A percentile compares a stretch with the other conserved stretches of the same genome.
phyloP scores from a whole-genome alignment of 306 rosid genomes.

The Castanea crenata region DNA sequence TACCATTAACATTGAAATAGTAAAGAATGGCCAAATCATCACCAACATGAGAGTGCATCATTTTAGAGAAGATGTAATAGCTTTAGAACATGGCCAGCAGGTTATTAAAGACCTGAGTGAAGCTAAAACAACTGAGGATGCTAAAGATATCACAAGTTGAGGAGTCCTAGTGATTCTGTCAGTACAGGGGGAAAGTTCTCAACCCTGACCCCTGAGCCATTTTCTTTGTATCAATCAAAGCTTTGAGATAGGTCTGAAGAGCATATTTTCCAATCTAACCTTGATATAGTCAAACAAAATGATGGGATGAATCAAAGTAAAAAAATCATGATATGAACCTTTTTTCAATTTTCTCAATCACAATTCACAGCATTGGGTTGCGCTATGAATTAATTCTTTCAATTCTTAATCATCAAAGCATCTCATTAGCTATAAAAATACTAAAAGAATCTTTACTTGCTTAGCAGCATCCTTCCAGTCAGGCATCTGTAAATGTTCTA shows the following conservation, averaged over 20 bases:
- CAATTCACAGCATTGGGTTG: not conserved
- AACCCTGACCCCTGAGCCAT: not conserved
- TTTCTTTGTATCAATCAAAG: not conserved
- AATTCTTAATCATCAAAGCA: constrained; percentile 5
- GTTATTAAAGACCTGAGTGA: not conserved
- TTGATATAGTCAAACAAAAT: not conserved
- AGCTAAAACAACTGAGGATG: not conserved
- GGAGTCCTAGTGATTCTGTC: not conserved
- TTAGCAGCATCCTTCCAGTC: not conserved
- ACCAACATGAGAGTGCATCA: not conserved
- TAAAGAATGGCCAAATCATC: not conserved
- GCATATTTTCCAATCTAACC: not conserved
- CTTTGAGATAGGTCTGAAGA: not conserved
- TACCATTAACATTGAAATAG: not conserved
- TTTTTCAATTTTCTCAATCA: not conserved
- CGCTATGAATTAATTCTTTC: not conserved
- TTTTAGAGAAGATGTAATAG: not conserved
- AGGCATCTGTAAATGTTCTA: not conserved
- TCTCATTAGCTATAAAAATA: not conserved
- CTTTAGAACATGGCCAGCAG: not conserved
- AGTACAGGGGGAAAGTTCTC: not conserved
- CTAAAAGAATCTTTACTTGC: not conserved
- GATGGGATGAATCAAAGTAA: not conserved
- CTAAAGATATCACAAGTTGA: not conserved
- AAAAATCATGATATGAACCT: not conserved